phyloP scores from a whole-genome alignment of 352 stramenopile species.

The Phytophthora pluvialis region DNA sequence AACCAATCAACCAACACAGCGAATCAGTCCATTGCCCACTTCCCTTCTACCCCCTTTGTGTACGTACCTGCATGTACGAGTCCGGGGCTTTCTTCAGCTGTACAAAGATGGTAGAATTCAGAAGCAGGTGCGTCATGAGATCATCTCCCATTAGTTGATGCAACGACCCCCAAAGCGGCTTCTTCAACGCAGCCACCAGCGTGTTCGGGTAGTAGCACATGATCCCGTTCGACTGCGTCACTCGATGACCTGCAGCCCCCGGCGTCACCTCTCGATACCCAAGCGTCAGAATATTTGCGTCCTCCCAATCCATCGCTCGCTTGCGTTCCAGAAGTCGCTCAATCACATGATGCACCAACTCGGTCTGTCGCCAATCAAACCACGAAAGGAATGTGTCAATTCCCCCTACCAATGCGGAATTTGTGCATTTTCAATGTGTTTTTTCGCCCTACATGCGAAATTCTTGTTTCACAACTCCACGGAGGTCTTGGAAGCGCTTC shows the following conservation, averaged over 20 bases:
- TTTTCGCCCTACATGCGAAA: slow-evolving; percentile 41
- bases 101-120: slow-evolving; percentile 68
- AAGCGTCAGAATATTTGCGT: slow-evolving; percentile 72
- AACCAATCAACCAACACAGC: slow-evolving; percentile 4
- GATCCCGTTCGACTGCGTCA: slow-evolving; percentile 63
- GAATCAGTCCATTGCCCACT: neutral
- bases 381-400: neutral
- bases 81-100: slow-evolving; percentile 33
- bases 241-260: slow-evolving; percentile 49
- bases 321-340: slow-evolving; percentile 55
- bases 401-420: neutral
- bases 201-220: slow-evolving; percentile 84
- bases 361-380: slow-evolving; percentile 36
- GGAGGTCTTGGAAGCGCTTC: slow-evolving; percentile 35
- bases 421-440: neutral
- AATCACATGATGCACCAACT: slow-evolving; percentile 60
- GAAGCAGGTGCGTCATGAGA: slow-evolving; percentile 66
- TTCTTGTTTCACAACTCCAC: slow-evolving; percentile 38
- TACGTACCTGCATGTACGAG: slow-evolving; percentile 65
- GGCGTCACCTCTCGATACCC: slow-evolving; percentile 66
- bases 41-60: neutral
- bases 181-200: slow-evolving; percentile 65
- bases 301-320: slow-evolving; percentile 39
- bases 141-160: slow-evolving; percentile 71
- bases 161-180: slow-evolving; percentile 53